Base-by-base conservation (phyloP, 805 yeast species). In the Hanseniaspora guilliermondii region DNA sequence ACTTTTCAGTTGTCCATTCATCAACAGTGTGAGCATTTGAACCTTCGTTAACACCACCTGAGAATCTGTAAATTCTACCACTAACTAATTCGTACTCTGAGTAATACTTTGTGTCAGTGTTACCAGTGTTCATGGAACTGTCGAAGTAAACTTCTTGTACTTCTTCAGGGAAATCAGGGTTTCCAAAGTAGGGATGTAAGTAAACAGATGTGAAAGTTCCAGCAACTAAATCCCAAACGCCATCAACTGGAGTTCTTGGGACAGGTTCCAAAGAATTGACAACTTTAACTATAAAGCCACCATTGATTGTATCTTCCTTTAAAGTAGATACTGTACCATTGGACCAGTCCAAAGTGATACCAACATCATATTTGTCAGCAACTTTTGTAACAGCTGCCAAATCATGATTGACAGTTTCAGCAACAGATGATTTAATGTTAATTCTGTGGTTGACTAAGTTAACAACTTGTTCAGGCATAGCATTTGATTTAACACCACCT, bases 401-500 rank as follows among this genome's bases (percentile, higher is more conserved):
- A 55, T 73, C 65, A 42, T 69, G 68, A 12, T 70, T 67, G 33
- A 67, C 57, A 6, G 75, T 72, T 14, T 67, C 73, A 1, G 66
- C 61, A 3, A 71, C 68, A 35, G 70, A 62, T 12, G 76, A 69
- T 57, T 77, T 83, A 38, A 76, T 66, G 22, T 76, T 73, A 49
- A 81, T 69, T 59, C 87, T 70, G 60, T 80, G 80, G 65, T 82
- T 80, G 49, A 79, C 69, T 25, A 69, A 60, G 16, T 78, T 64
- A 32, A 65, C 62, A 8, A 73, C 78, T 38, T 69, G 66, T 59
- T 82, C 85, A 3, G 87, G 87, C 48, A 82, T 68, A 0, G 85
- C 83, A 60, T 82, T 82, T 42, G 76, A 69, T 65, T 82, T 82
- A 52, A 76, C 73, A 25, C 87, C 87, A n/a, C 86, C 87, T 6